phyloP scores from a whole-genome alignment of 1,284 basidiomycete genomes.

The Apiotrichum akiyoshidainum region DNA sequence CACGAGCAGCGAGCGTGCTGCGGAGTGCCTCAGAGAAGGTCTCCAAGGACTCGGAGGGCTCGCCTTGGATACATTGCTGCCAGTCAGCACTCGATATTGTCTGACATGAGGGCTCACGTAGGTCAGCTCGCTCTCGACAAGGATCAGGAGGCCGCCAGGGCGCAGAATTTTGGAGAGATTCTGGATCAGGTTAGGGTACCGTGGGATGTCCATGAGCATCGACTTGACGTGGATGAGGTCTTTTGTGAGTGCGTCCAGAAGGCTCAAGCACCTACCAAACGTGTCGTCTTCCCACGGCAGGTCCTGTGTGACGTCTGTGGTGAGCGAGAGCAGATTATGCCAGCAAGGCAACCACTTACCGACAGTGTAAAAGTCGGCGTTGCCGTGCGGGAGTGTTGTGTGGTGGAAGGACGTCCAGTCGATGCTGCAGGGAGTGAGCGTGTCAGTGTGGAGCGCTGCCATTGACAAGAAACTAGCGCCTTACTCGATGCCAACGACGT shows the following conservation, averaged over 20 bases:
- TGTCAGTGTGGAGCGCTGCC: neutral
- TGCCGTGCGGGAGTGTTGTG: constrained; percentile 28
- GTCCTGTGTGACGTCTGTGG: constrained; percentile 27
- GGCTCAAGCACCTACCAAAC: constrained; percentile 26
- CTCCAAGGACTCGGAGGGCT: constrained; percentile 2
- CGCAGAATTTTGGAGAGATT: constrained; percentile 37
- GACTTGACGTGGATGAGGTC: constrained; percentile 48
- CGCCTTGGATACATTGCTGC: constrained; percentile 15
- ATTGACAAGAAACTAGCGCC: constrained; percentile 3
- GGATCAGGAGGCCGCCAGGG: constrained; percentile 40
- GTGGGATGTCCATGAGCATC: constrained; percentile 33
- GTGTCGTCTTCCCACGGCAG: constrained; percentile 29
- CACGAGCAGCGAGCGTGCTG: constrained; percentile 24
- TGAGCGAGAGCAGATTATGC: neutral
- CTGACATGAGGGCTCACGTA: constrained; percentile 29
- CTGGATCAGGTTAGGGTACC: constrained; percentile 36
- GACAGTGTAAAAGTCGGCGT: constrained; percentile 40
- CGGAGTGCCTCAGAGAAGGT: constrained; percentile 31
- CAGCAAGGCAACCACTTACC: constrained; percentile 18
- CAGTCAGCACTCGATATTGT: neutral
- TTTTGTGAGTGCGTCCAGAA: constrained; percentile 12
- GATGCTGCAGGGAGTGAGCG: constrained; percentile 17
- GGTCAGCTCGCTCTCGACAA: constrained; percentile 39
- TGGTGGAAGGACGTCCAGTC: constrained; percentile 29
- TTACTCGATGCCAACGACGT: constrained; percentile 41